Evolutionary conservation across 2,329 filamentous ascomycete species (phyloP), one percentile per base, ranked within the genome.

Genomic region (Coleophoma eucalyptorum): DNA sequence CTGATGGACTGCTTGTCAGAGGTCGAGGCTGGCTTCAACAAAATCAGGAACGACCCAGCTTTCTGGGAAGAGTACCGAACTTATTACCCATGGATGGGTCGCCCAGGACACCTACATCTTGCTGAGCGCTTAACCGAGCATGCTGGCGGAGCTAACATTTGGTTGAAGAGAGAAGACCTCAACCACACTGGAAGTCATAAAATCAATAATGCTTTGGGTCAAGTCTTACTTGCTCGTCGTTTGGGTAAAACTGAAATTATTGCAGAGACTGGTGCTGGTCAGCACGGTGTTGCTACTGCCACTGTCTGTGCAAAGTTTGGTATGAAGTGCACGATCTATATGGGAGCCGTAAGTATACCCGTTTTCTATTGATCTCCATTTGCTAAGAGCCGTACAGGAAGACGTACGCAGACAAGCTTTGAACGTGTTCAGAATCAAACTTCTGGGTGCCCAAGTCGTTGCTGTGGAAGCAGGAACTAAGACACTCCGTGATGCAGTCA

Each of bases 161-260:
- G 93, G 87, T 75, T 99, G 60, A 99, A 99, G 81, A 84, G 94
- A 62, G 94, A 99, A 73, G 94, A 99, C 68, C 77, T 97, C 50
- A 97, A 97, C 72, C 94, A 99, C 69, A 97, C 94, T 8, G 94
- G 94, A 59, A 95, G 89, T 56, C 94, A 99, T 79, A 99, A 99
- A 81, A 97, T 99, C 78, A 99, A 99, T 78, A 99, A 99, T 64
- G 94, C 94, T 0, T 77, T 99, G 8, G 94, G 94, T 2, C 94
- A 99, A 70, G 84, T 97, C 45, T 80, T 99, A 13, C 75, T 99
- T 37, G 94, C 94, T 2, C 81, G 81, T 61, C 80, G 90, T 55
- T 73, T 99, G 45, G 94, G 94, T 46, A 99, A 99, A 81, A 97
- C 86, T 5, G 88, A 91, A 68, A 97, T 99, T 62, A 99, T 99